Evolutionary conservation across 257 asterid species (phyloP).

Genomic region (Nicotiana tomentosiformis): DNA sequence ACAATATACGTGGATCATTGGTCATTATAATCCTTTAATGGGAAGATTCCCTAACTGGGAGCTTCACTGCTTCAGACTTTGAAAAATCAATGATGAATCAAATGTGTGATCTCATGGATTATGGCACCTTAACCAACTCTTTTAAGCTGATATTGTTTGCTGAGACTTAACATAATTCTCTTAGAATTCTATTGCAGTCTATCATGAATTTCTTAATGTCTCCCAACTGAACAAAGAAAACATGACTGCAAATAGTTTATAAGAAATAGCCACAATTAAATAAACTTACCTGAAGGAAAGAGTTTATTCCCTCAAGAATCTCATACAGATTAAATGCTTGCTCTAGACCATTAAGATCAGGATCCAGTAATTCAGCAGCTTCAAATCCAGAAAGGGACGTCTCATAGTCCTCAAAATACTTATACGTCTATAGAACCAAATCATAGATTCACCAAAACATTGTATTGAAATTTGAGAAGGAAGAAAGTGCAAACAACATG

Average conservation of each 20-base stretch:
- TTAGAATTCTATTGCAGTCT: neutral
- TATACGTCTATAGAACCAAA: conserved; percentile 48
- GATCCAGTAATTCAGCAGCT: conserved; percentile 73
- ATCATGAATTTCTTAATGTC: neutral
- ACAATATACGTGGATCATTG: neutral
- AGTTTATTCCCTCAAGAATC: conserved; percentile 67
- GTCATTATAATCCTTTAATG: neutral
- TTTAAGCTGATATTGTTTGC: no score
- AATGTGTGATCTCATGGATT: neutral
- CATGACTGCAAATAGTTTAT: neutral
- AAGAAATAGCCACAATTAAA: no score
- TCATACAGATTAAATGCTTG: conserved; percentile 55
- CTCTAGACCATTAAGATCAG: conserved; percentile 63
- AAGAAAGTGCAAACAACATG: neutral
- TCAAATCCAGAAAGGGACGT: conserved; percentile 14
- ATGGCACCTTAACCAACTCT: neutral
- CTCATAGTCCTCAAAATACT: conserved; percentile 81
- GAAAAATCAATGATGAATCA: neutral
- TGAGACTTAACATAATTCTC: neutral
- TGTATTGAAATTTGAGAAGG: no score
- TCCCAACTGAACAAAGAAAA: neutral
- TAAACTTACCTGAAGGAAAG: conserved; percentile 48
- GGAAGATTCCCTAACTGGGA: neutral
- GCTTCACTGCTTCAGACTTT: neutral
- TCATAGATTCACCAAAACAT: no score